These are phyloP conservation scores for Cyclotella atomus DNA, from an alignment of 108 stramenopile species.

Conservation along the genomic window DNA sequence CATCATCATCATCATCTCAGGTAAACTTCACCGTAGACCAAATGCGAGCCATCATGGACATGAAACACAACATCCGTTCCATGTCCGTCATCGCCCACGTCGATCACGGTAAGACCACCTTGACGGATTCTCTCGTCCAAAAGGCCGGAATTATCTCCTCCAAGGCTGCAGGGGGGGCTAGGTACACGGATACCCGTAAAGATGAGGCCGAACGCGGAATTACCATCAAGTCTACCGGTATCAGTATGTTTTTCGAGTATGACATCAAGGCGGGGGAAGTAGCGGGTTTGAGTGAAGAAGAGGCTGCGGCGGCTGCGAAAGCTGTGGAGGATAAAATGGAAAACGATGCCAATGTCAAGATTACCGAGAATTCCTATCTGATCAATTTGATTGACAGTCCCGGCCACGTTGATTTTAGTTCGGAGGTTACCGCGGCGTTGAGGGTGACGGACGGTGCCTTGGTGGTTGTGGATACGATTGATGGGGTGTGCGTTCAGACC, in stretches of 20 bases:
- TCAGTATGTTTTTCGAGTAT: slow-evolving; percentile 99
- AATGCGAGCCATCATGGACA: slow-evolving; percentile 99
- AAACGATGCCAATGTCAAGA: slow-evolving; percentile 84
- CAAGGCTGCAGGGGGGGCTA: slow-evolving; percentile 98
- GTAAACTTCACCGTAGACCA: slow-evolving; percentile 99
- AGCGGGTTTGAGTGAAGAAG: slow-evolving; percentile 74
- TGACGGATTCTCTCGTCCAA: slow-evolving; percentile 99
- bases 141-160: slow-evolving; percentile 99
- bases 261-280: slow-evolving; percentile 91
- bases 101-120: slow-evolving; percentile 99
- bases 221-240: slow-evolving; percentile 99
- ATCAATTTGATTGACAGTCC: slow-evolving; percentile 99
- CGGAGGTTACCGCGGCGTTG: slow-evolving; percentile 99
- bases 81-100: slow-evolving; percentile 99
- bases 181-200: slow-evolving; percentile 99
- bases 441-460: slow-evolving; percentile 99
- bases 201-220: slow-evolving; percentile 99
- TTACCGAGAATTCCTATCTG: slow-evolving; percentile 95
- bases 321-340: slow-evolving; percentile 69
- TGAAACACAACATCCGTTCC: slow-evolving; percentile 99
- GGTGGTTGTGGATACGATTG: slow-evolving; percentile 99
- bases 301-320: slow-evolving; percentile 54
- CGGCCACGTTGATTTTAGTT: slow-evolving; percentile 99
- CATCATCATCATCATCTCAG: too few species aligned
- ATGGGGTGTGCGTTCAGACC: slow-evolving; percentile 99